Evolutionary conservation across 495 filamentous ascomycete genomes (phyloP), one percentile per base, ranked within the genome.

Genomic region (Penicillium ochrochloron): DNA sequence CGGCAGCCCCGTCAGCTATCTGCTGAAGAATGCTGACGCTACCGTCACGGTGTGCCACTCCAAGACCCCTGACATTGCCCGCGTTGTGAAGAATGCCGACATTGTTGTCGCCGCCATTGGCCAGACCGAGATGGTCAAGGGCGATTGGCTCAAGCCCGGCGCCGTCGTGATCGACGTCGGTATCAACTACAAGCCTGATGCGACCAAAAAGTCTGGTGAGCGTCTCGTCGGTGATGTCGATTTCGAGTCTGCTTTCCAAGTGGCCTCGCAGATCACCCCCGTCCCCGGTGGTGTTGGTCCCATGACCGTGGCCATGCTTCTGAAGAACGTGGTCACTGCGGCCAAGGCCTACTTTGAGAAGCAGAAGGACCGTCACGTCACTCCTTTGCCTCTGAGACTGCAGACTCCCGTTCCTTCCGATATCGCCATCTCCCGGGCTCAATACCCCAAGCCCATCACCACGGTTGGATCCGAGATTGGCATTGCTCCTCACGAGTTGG

Each of bases 11-110:
- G 93, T 97, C 70, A 97, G 94, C 78, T 95, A 96, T 70, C 82
- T 99, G 63, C 83, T 99, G 53, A 96, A 92, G 77, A 94, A 96
- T 71, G 94, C 95, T 35, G 90, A 99, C 77, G 95, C 95, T 44
- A 98, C 95, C 41, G 96, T 99, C 63, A 98, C 95, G 5, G 84
- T 97, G 42, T 98, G 96, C 77, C 95, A 99, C 79, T 96, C 93
- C 39, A 88, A 86, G 75, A 97, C 95, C 10, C 76, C 86, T 60
- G 84, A 90, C 65, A 76, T 98, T 15, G 80, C 87, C 29, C 82
- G 85, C 21, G 82, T 92, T 61, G 73, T 98, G 62, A 96, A 93
- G 81, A 81, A 79, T 44, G 96, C 96, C 21, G 95, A 99, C 69
- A 86, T 99, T 57, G 81, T 99, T 25, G 88, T 99, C 37, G 93